Conservation (phyloP, 2,329 filamentous ascomycete species). For the Apiospora aurea region DNA sequence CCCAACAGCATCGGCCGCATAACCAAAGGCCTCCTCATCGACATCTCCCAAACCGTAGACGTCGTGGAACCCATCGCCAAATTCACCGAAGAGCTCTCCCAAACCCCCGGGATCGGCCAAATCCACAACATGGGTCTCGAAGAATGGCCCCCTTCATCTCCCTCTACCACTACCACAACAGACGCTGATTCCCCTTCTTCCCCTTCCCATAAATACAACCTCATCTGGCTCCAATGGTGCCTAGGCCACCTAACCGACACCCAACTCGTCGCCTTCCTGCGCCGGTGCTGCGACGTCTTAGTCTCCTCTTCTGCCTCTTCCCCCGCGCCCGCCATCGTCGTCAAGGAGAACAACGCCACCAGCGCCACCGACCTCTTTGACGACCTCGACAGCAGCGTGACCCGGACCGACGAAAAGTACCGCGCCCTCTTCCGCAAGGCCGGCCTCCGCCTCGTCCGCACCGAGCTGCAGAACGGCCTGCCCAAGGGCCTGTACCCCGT, state of each 20-base stretch:
- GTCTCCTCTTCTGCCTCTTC: constrained; percentile 39
- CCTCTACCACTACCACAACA: constrained; percentile 43
- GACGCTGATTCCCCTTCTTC: constrained; percentile 51
- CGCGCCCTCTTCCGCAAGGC: constrained; percentile 72
- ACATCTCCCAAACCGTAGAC: constrained; percentile 76
- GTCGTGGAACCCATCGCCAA: constrained; percentile 85
- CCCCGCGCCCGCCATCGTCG: constrained; percentile 63
- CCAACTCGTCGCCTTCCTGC: constrained; percentile 72
- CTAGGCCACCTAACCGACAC: constrained; percentile 80
- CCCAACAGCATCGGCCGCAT: constrained; percentile 78
- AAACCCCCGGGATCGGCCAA: constrained; percentile 63
- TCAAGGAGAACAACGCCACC: constrained; percentile 81
- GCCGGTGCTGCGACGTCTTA: constrained; percentile 59
- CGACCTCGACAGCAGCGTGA: constrained; percentile 78
- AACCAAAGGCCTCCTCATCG: constrained; percentile 76
- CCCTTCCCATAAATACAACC: constrained; percentile 65
- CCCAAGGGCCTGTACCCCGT: constrained; percentile 71
- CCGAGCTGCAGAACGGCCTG: constrained; percentile 70
- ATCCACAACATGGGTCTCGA: constrained; percentile 79
- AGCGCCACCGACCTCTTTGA: constrained; percentile 74
- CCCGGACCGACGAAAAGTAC: constrained; percentile 76
- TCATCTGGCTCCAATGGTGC: constrained; percentile 94
- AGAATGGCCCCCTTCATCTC: constrained; percentile 62
- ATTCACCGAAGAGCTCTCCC: constrained; percentile 72
- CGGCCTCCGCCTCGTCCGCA: constrained; percentile 69